Base-by-base conservation (phyloP, 208 protist genomes). In the Polymyxa betae region DNA sequence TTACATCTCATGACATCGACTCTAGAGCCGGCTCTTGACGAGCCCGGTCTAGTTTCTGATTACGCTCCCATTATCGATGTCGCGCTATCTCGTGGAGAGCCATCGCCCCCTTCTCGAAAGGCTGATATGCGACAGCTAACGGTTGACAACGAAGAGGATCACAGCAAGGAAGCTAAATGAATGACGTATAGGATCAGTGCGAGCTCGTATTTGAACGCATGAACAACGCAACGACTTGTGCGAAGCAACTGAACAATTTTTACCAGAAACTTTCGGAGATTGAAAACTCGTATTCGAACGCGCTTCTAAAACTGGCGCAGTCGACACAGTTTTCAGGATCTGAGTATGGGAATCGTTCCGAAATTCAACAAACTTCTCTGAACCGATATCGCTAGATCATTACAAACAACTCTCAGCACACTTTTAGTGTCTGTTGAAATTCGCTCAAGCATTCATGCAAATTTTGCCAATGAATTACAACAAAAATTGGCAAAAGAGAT, bases 291-390 rank as follows among this genome's bases (percentile, higher is more conserved):
- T 82, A 82, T 82, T 45, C 35, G 12, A 82, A 82, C 5, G 5
- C 72, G 5, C 72, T 82, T 82, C 40, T 43, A 5, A 82, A 82
- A 82, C 72, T 82, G 5, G 72, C 40, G 12, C 72, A 82, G n/a
- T 40, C 72, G 16, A 82, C 72, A 20, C 5, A 5, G 5, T 82
- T 82, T 43, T 43, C 72, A n/a, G 5, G 16, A 20, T 82, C 72
- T 5, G 16, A 82, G n/a, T 82, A 24, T 29, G 49, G n/a, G n/a
- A n/a, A n/a, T n/a, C n/a, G n/a, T n/a, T n/a, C n/a, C n/a, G n/a
- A n/a, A n/a, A n/a, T n/a, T n/a, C n/a, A n/a, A n/a, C n/a, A n/a
- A n/a, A n/a, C n/a, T n/a, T n/a, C n/a, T n/a, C n/a, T n/a, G n/a
- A n/a, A n/a, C n/a, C n/a, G n/a, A n/a, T n/a, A n/a, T n/a, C n/a